Percentiles rank a stretch among this genome's conserved stretches.
Evolutionary conservation across 1,284 basidiomycete genomes (phyloP).

Genomic region (Apiotrichum siamense): DNA sequence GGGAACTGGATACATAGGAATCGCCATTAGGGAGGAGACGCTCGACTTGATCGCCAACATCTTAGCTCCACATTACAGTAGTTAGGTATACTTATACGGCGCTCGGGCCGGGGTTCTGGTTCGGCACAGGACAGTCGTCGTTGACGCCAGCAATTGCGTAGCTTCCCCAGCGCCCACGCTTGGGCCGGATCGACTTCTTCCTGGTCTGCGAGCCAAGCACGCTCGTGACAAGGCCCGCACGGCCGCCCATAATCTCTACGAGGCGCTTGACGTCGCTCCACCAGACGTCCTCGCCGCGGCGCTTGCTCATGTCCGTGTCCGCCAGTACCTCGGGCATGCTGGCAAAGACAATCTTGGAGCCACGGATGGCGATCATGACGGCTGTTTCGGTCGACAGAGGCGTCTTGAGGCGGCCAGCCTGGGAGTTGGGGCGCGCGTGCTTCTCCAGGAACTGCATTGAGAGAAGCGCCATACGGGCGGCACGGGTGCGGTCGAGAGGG

Average conservation of each 20-base stretch:
- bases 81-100: no score
- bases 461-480: slow-evolving; percentile 79
- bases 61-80: no score
- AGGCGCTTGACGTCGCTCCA: slow-evolving; percentile 68
- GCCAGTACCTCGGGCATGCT: slow-evolving; percentile 74
- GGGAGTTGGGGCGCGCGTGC: slow-evolving; percentile 55
- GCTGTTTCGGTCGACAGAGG: slow-evolving; percentile 52
- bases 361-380: slow-evolving; percentile 85
- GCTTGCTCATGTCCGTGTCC: slow-evolving; percentile 83
- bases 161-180: not conserved
- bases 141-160: slow-evolving; percentile 1
- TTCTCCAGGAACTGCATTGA: slow-evolving; percentile 92
- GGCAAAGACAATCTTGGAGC: slow-evolving; percentile 71
- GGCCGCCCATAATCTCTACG: slow-evolving; percentile 59
- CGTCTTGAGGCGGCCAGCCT: no score
- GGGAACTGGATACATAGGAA: no score
- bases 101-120: slow-evolving; percentile 2
- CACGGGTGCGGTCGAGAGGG: slow-evolving; percentile 85
- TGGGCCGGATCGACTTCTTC: not conserved
- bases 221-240: slow-evolving; percentile 32
- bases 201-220: not conserved
- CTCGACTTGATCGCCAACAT: no score
- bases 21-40: no score
- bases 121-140: slow-evolving; percentile 2
- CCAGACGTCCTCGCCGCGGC: slow-evolving; percentile 74